Percentiles rank a stretch among this genome's conserved stretches.
phyloP scores from a whole-genome alignment of 2,329 filamentous ascomycete species.

The Daldinia sp. region DNA sequence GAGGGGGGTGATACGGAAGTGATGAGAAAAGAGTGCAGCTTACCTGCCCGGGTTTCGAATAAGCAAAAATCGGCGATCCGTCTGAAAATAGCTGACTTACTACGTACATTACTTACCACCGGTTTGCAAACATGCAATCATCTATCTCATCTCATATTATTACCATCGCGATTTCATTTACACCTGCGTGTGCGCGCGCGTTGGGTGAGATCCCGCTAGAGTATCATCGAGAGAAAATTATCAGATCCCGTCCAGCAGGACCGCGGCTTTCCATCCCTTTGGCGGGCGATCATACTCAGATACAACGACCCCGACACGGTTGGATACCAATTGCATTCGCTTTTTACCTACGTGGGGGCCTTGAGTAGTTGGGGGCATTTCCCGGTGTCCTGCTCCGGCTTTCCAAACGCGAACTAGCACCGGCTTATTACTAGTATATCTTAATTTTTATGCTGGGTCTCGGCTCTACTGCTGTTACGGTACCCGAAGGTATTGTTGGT shows the following conservation, averaged over 20 bases:
- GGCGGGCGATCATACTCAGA: conserved; percentile 16
- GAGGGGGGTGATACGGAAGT: not conserved
- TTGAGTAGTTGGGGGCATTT: not conserved
- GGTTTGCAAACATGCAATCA: conserved; percentile 8
- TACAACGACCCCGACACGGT: conserved; percentile 19
- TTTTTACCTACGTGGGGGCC: conserved; percentile 25
- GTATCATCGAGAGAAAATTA: conserved; percentile 7
- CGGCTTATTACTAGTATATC: conserved; percentile 1
- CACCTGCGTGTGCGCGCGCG: not conserved
- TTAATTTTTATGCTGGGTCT: not conserved
- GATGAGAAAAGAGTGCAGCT: not conserved
- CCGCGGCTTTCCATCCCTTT: conserved; percentile 28
- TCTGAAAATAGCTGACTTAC: not conserved
- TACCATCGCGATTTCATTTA: not conserved
- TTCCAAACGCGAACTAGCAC: conserved; percentile 27
- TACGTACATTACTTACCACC: not conserved
- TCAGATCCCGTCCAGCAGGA: conserved; percentile 19
- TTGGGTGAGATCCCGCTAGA: conserved; percentile 3
- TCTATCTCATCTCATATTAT: conserved; percentile 18
- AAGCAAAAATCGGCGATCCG: conserved; percentile 26
- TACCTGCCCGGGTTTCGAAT: conserved; percentile 19
- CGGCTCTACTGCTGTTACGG: not conserved
- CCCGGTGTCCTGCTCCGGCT: conserved; percentile 20
- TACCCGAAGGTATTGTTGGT: conserved; percentile 6
- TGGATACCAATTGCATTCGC: conserved; percentile 23